Base-by-base conservation (phyloP, 1,139 yeast species). In the Kurtzmaniella quercitrusa region DNA sequence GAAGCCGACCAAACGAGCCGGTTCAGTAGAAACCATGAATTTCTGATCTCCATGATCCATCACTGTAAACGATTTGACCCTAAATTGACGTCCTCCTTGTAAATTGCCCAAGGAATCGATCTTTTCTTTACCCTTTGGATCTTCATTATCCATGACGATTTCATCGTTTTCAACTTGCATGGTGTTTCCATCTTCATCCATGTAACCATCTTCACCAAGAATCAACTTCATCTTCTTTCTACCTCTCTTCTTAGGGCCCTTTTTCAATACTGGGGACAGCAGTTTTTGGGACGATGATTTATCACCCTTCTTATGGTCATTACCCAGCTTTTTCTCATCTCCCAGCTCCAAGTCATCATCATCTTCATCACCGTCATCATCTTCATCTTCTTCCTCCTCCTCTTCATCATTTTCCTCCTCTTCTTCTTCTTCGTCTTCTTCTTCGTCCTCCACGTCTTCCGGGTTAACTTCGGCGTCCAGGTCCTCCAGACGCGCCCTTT, bases 1-100 rank as follows among this genome's bases (percentile, higher is more conserved):
- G 65, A 90, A 90, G 2, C 98, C 98, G 53, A 91, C 90, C 55
- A 91, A 80, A 52, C 98, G 75, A 0, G 98, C 98, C 1, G 97
- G 96, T 59, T 91, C 98, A 0, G 98, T 91, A 1, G 96, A 86
- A 40, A 93, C 77, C 95, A 93, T 90, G 62, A 81, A 93, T 46
- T 83, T 72, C 49, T 82, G 73, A 34, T 81, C 77, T 3, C 95
- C 96, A 46, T 83, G 78, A 3, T 86, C 89, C 38, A 75, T 65
- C 10, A 91, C 77, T 3, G 88, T 87, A 64, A 93, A 93, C 0
- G 94, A 82, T 48, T 91, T 82, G 49, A 89, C 85, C 48, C 93
- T 73, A 65, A 78, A 93, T 55, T 80, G 77, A 51, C 98, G 75
- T n/a, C 81, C 94, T 2, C 87, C 96, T 39, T 63, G 59, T 46